phyloP scores from a whole-genome alignment of 768 basidiomycete genomes.

The Sporobolomyces phaffii region DNA sequence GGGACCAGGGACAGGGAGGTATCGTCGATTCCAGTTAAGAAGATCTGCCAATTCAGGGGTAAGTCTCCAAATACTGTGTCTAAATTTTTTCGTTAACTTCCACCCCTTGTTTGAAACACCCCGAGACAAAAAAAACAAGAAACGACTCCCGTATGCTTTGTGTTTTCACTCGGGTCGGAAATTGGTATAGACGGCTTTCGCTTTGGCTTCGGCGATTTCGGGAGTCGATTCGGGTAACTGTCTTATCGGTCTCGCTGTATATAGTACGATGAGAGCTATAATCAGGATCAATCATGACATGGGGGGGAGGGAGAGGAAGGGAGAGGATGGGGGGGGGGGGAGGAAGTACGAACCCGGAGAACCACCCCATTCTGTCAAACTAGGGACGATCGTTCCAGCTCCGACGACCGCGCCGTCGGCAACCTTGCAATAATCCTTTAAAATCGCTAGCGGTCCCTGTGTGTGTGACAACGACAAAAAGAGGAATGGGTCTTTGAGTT shows the following conservation, averaged over 20 bases:
- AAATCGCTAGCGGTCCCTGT: conserved; percentile 91
- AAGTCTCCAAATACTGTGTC: too few relatives aligned
- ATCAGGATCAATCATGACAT: neutral
- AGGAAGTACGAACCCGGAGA: conserved; percentile 63
- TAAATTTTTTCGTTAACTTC: too few relatives aligned
- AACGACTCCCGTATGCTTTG: neutral
- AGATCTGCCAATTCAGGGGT: too few relatives aligned
- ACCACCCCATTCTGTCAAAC: conserved; percentile 74
- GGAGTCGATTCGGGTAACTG: conserved; percentile 91
- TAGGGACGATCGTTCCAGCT: conserved; percentile 86
- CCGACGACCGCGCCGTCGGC: conserved; percentile 84
- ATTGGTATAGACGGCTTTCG: conserved; percentile 76
- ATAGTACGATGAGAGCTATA: neutral
- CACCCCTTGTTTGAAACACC: too few relatives aligned
- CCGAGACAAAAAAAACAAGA: too few relatives aligned
- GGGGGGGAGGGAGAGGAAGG: neutral
- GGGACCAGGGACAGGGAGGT: too few relatives aligned
- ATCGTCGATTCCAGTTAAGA: too few relatives aligned
- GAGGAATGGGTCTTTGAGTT: too few relatives aligned
- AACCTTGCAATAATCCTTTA: conserved; percentile 88
- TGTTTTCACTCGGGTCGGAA: conserved; percentile 58
- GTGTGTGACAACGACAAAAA: neutral
- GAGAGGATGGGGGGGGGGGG: neutral
- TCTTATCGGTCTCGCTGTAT: conserved; percentile 68
- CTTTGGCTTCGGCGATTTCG: conserved; percentile 77